Base-by-base conservation (phyloP, 2,329 filamentous ascomycete genomes). In the Alternaria ethzedia region DNA sequence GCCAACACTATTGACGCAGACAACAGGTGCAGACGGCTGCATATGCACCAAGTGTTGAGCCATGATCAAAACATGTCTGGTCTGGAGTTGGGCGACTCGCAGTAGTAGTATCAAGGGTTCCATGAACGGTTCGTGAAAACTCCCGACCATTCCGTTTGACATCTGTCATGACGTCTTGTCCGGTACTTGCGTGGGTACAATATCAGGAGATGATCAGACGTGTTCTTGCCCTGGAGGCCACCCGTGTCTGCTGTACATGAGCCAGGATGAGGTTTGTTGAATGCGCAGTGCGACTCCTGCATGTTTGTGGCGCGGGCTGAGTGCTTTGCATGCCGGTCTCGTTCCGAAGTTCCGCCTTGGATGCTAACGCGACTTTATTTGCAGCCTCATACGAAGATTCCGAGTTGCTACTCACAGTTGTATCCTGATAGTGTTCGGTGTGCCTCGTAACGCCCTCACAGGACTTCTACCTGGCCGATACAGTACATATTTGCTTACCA, bases 1-100 rank as follows among this genome's bases (percentile, higher is more conserved):
- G 76, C 63, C 58, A 64, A 50, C 61, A 46, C 32, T 44, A 28
- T 59, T 57, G 62, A 66, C 32, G 54, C 55, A 66, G 60, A 57
- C 58, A 47, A 61, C 47, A 64, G 64, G 63, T 72, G 69, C 67
- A 69, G 60, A 55, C 50, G 60, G 59, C 61, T 71, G 67, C 70
- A 61, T 61, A 58, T 57, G 50, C 56, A 68, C 63, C 57, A 57
- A 65, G 64, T 66, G 60, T 66, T 69, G 57, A 63, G 59, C 54
- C 54, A 63, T 50, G 58, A 51, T 59, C 52, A 20, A 55, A 30
- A 47, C 32, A 57, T 23, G 21, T 58, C 47, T 47, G 47, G 30
- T 5, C 44, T 55, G 21, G 52, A 57, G 54, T 15, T 52, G 59
- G 46, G 51, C 30, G 26, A 45, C 36, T 50, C n/a, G 43, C 49